These are phyloP conservation scores for Lepidium africanum DNA, from an alignment of 345 rosid genomes.

Conservation along the genomic window DNA sequence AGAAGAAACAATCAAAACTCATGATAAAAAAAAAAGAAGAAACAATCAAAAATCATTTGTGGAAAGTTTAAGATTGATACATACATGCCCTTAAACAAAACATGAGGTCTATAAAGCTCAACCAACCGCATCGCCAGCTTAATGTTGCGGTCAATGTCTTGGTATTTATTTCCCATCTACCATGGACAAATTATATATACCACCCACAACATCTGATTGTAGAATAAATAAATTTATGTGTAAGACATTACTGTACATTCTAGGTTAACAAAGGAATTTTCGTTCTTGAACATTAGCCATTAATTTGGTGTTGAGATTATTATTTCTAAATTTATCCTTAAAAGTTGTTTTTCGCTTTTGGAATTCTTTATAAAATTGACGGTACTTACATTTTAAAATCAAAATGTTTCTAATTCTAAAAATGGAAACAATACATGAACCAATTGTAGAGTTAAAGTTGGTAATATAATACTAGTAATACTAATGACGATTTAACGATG, in stretches of 20 bases:
- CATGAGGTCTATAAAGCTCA: constrained; percentile 74
- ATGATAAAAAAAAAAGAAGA: not conserved
- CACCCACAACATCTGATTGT: constrained; percentile 14
- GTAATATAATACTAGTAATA: no score
- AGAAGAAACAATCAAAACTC: no score
- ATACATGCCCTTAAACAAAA: constrained; percentile 70
- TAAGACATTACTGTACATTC: constrained; percentile 32
- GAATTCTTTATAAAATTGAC: no score
- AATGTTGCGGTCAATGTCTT: constrained; percentile 15
- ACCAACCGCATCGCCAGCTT: constrained; percentile 55
- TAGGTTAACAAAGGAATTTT: not conserved
- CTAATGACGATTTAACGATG: no score
- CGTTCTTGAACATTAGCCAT: not conserved
- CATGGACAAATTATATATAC: constrained; percentile 4
- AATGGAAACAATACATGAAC: no score
- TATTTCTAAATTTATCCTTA: no score
- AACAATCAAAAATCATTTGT: not conserved
- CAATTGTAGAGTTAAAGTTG: no score
- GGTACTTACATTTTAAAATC: no score
- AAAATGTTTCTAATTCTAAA: no score
- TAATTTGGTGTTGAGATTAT: not conserved
- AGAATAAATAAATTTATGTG: not conserved
- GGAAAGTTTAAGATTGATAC: constrained; percentile 11
- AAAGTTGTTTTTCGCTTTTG: no score
- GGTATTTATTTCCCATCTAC: constrained; percentile 15